phyloP scores from a whole-genome alignment of 108 stramenopile species.

The Skeletonema marinoi region DNA sequence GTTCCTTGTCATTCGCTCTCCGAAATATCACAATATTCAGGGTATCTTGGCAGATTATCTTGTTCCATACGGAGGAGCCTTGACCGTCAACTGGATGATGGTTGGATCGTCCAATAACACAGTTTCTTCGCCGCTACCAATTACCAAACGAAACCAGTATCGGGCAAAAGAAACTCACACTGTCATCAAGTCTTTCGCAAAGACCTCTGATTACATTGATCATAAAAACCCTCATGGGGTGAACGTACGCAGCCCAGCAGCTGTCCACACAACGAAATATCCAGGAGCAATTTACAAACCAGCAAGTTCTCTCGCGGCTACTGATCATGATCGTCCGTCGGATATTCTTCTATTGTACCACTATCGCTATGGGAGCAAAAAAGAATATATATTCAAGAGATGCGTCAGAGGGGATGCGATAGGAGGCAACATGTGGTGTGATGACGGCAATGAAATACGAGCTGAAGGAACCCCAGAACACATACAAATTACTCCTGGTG shows the following conservation, averaged over 20 bases:
- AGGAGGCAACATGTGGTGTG: background rate
- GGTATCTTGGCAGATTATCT: constrained; percentile 29
- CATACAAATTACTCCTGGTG: background rate
- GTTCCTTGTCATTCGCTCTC: constrained; percentile 22
- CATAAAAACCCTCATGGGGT: constrained; percentile 1
- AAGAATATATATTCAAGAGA: constrained; percentile 18
- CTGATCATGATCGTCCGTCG: constrained; percentile 15
- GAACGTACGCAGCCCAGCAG: background rate
- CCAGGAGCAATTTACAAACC: constrained; percentile 1
- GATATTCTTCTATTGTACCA: constrained; percentile 14
- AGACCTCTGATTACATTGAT: constrained; percentile 10
- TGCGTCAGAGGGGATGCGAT: constrained; percentile 1
- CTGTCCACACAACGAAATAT: constrained; percentile 2
- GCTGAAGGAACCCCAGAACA: background rate
- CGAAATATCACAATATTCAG: constrained; percentile 9
- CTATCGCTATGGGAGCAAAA: constrained; percentile 6
- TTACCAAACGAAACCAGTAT: constrained; percentile 48
- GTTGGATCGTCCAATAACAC: constrained; percentile 36
- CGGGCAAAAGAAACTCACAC: constrained; percentile 11
- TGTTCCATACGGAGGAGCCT: constrained; percentile 39
- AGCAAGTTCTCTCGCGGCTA: background rate
- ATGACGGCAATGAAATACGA: background rate
- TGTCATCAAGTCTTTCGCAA: constrained; percentile 20
- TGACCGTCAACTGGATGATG: constrained; percentile 47
- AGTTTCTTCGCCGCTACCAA: constrained; percentile 42